Evolutionary conservation across 75 land plant genomes (phyloP), one percentile per base, ranked within the genome.

Genomic region (Sequoia sempervirens): DNA sequence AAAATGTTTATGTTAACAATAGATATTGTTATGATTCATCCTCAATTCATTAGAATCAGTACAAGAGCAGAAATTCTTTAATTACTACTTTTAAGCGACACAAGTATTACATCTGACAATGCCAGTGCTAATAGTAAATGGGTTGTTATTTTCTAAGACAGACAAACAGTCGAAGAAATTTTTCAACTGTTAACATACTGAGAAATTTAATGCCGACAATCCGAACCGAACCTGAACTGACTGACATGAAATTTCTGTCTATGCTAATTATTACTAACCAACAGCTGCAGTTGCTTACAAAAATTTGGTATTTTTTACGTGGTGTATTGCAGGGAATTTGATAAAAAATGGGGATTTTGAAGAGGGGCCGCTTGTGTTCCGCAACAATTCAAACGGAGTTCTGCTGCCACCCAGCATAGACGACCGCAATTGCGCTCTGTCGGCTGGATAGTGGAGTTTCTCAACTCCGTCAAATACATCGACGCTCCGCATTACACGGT

Each of bases 401-500:
- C 84, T 93, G 14, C 54, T 93, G 26, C 92, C 92, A 2, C 92
- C 93, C 40, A 83, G 82, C 52, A 87, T 87, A 36, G 90, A 92
- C 52, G 92, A 92, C 72, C 86, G 86, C 75, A 84, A 88, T 80
- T 88, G 86, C 40, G 91, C 94, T 11, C 72, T 92, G 12, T 92
- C 94, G 1, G 85, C 0, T 93, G 95, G 95, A 92, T 85, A 38
- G 69, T 93, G 15, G 95, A 87, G 61, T 91, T 93, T 26, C 84
- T 88, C 38, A 92, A 91, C 76, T 88, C 93, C 64, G 92, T 93
- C 58, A 90, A 88, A 79, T 93, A 93, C 91, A 86, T 93, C n/a
- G 92, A 93, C 54, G 46, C 88, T 13, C 83, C 34, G 7, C 93
- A 93, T 85, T 93, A 78, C 88, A 3, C 88, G 18, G 93, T 93